Percentiles rank a stretch among this genome's conserved stretches.
These are phyloP conservation scores for Rhodomyrtus psidioides DNA, from an alignment of 441 rosid species.

Conservation along the genomic window DNA sequence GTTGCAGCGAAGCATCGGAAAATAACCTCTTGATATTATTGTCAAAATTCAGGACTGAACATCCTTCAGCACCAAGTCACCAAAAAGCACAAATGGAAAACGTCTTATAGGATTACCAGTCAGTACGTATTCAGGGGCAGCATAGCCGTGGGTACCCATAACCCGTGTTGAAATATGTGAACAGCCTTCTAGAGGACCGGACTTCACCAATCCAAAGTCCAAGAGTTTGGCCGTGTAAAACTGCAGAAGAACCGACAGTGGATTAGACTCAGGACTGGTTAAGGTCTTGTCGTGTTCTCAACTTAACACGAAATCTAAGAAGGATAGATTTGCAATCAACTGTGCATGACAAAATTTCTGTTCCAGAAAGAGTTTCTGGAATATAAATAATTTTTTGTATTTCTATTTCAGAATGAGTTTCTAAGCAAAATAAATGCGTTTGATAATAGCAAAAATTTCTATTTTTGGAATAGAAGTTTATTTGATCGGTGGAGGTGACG, in stretches of 20 bases:
- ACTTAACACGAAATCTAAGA: not conserved
- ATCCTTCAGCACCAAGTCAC: not conserved
- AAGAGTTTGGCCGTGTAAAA: constrained; percentile 2
- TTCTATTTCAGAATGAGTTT: too few relatives aligned
- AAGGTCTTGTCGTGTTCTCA: not conserved
- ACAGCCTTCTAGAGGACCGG: not conserved
- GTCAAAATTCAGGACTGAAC: not conserved
- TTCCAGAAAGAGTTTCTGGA: too few relatives aligned
- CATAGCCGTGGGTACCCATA: not conserved
- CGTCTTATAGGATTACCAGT: not conserved
- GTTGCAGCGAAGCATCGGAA: not conserved
- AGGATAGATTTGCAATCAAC: not conserved
- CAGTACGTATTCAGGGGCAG: not conserved
- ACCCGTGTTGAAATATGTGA: not conserved
- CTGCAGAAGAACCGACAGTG: not conserved
- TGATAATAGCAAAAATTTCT: too few relatives aligned
- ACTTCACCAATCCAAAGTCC: constrained; percentile 5
- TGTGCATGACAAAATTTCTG: too few relatives aligned
- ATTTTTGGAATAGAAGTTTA: too few relatives aligned
- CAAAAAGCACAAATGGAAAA: not conserved
- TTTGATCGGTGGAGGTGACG: too few relatives aligned
- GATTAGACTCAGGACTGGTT: not conserved
- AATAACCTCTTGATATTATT: not conserved
- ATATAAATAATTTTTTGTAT: too few relatives aligned
- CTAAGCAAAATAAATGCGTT: too few relatives aligned